Evolutionary conservation across 1,284 basidiomycete genomes (phyloP).

Genomic region (Tremellales sp.): DNA sequence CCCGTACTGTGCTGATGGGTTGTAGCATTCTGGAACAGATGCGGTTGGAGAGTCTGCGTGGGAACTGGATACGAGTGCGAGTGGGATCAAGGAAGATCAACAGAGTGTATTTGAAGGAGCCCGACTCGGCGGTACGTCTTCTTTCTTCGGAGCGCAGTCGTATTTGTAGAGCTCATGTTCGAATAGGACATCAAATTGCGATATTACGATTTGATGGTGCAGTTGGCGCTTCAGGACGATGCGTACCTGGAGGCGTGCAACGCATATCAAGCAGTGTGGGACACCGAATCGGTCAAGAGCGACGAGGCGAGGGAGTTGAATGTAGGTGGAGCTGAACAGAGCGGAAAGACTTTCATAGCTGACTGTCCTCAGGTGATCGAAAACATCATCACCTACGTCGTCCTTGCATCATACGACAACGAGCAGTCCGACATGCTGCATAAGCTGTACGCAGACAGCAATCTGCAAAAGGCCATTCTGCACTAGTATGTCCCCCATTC

Average conservation of each 20-base stretch:
- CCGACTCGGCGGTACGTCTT: conserved; percentile 71
- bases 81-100: conserved; percentile 94
- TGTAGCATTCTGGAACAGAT: conserved; percentile 89
- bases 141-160: background rate
- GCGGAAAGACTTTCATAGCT: conserved; percentile 1
- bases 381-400: conserved; percentile 91
- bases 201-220: conserved; percentile 94
- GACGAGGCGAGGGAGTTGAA: conserved; percentile 70
- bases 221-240: conserved; percentile 78
- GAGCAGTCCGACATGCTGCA: conserved; percentile 97
- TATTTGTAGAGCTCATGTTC: background rate
- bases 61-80: conserved; percentile 82
- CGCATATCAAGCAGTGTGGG: conserved; percentile 94
- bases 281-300: conserved; percentile 84
- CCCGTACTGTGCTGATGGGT: background rate
- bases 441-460: conserved; percentile 73
- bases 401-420: conserved; percentile 90
- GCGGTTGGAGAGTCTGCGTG: conserved; percentile 74
- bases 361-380: conserved; percentile 64
- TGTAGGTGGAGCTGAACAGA: conserved; percentile 52
- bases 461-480: conserved; percentile 72
- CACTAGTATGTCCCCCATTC: conserved; percentile 64
- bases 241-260: conserved; percentile 92
- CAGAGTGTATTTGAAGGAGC: conserved; percentile 84
- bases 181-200: conserved; percentile 87